Conservation (phyloP, 2,329 filamentous ascomycete genomes). For the Fusarium sp. region DNA sequence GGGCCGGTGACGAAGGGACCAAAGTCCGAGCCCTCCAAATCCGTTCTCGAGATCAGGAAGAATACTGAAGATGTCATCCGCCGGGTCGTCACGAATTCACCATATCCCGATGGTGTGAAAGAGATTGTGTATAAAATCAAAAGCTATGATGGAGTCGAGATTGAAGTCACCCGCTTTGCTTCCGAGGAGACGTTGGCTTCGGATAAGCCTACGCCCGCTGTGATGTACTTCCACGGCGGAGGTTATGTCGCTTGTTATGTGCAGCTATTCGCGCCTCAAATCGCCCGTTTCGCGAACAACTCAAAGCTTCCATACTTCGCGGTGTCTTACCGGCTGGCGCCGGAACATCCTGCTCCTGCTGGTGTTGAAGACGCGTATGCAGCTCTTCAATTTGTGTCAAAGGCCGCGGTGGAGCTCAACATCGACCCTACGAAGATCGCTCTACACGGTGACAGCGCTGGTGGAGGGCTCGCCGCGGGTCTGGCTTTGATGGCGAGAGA, state of each 20-base stretch:
- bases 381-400: slow-evolving; percentile 6
- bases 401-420: slow-evolving; percentile 3
- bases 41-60: background rate
- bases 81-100: background rate
- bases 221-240: slow-evolving; percentile 25
- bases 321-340: slow-evolving; percentile 24
- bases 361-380: slow-evolving; percentile 24
- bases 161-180: slow-evolving; percentile 20
- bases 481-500: slow-evolving; percentile 19
- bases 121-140: slow-evolving; percentile 15
- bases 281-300: slow-evolving; percentile 15
- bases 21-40: background rate
- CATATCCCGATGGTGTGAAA: background rate
- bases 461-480: slow-evolving; percentile 20
- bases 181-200: slow-evolving; percentile 3
- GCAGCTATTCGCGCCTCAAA: slow-evolving; percentile 14
- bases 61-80: background rate
- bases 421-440: slow-evolving; percentile 19
- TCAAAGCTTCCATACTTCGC: slow-evolving; percentile 25
- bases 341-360: slow-evolving; percentile 22
- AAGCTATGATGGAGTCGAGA: slow-evolving; percentile 4
- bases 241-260: slow-evolving; percentile 16
- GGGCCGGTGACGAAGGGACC: background rate
- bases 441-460: slow-evolving; percentile 25
- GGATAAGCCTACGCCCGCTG: background rate